Base-by-base conservation (phyloP, 1,284 basidiomycete genomes). In the Meira miltonrushii region DNA sequence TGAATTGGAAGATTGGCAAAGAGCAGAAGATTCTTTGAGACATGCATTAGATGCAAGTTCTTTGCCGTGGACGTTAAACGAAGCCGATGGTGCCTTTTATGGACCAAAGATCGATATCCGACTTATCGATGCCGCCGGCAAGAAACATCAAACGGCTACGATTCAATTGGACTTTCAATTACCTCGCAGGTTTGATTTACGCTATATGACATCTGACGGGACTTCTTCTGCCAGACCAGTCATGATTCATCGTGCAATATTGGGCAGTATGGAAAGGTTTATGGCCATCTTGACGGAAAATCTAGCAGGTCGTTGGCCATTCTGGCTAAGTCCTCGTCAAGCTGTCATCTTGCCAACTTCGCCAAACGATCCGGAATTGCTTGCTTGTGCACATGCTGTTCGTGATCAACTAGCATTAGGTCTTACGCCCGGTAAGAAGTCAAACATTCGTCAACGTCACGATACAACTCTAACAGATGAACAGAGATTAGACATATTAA, bases 91-190 rank as follows among this genome's bases (percentile, higher is more conserved):
- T 0, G 75, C 75, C 0, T 78, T 78, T 43, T 78, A 78, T 54
- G 75, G 75, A 1, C 75, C 75, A 50, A 78, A 78, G 58, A 78
- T 78, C 41, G 75, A 78, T 46, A 71, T 76, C 52, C 67, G 73
- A 6, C 65, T 78, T 2, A 66, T 77, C 2, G 75, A 78, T 40
- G 68, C 69, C 0, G 62, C 66, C 50, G 72, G 73, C 5, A 54
- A 73, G 12, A 54, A 68, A 15, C 73, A 75, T 48, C 75, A 78
- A 54, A 77, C 75, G 0, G 75, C 75, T 1, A 78, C 75, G 17
- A 78, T 78, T 43, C 75, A 78, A 55, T 64, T 78, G 10, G 75
- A 78, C 51, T 78, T 78, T 49, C 75, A 78, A 61, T 63, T 78
- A 11, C 75, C 75, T 0, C 61, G 65, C 41, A 62, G 75, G 1